Evolutionary conservation across 495 filamentous ascomycete species (phyloP), one percentile per base, ranked within the genome.

Genomic region (Talaromyces ruber): DNA sequence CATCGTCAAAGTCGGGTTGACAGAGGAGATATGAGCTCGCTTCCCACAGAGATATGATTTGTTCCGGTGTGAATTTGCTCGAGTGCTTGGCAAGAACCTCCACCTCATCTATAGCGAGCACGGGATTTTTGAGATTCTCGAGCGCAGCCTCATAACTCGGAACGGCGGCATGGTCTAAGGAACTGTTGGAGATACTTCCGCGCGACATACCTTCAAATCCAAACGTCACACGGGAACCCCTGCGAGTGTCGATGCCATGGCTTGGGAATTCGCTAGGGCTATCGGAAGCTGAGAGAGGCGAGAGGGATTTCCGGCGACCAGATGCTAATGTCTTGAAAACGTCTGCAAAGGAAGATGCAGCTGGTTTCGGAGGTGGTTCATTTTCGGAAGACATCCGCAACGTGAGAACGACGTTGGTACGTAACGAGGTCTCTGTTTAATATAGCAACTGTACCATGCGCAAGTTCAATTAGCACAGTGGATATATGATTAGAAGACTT

Each of bases 331-430:
- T 78, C 62, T 75, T 78, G 66, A 79, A 77, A 29, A 80, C 77
- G 72, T 76, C 75, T 47, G 74, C 73, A 64, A 79, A 75, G 55
- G 69, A 77, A 34, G 75, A 73, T 53, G 75, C 71, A 61, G 76
- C 70, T 45, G 70, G 65, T 66, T 78, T 78, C 39, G 65, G 65
- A 47, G 73, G 70, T 37, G 74, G 68, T 70, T 65, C 77, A 79
- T 80, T 75, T 68, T 76, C 76, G 71, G 75, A 70, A 77, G 74
- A 74, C 76, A 80, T 78, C 68, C 75, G 76, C 72, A 52, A 16
- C 22, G 37, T 52, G 37, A 52, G 25, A 50, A 32, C 14, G 14
- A 59, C 16, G 58, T 59, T 45, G 9, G 58, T 43, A 24, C 34
- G 24, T 59, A 54, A 53, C 26, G 58, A 22, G 39, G 28, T 59